Evolutionary conservation across 306 rosid species (phyloP), one percentile per base, ranked within the genome.

Genomic region (Comarum palustre): DNA sequence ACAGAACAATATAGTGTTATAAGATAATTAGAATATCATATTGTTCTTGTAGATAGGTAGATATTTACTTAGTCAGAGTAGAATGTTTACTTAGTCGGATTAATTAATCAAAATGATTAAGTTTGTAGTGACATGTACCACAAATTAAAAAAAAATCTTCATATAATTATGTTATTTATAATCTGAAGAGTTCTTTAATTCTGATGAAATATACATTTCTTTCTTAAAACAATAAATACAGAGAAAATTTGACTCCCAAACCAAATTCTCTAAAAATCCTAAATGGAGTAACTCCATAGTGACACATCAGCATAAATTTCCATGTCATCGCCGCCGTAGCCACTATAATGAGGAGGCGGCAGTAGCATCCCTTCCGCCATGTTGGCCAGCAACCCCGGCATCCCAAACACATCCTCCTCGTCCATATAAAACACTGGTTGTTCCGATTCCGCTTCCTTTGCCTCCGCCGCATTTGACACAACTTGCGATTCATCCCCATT

Each of bases 291-390:
- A 80, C 87, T 92, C 98, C 98, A 90, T 6, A 92, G 75, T 66
- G 92, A 82, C 76, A 92, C 76, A 36, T 90, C 92, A 80, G 75
- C 77, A 34, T 77, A 73, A 69, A 55, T 15, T 0, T 86, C 97
- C 85, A 62, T 25, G 82, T 84, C 88, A 77, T 80, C 86, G 31
- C 71, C 73, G 12, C 52, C 77, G 38, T 39, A 68, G 39, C 51
- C 76, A 68, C 54, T 59, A 20, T 61, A 71, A 31, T 83, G 88
- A 43, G 88, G 87, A 0, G 98, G 95, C 7, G 93, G 77, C 83
- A 83, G 22, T 24, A 82, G 51, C 90, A 86, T 84, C 77, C 81
- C 90, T 25, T 82, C 88, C 20, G 88, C 98, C 96, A 89, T 89
- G 29, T 81, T 77, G 50, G 82, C 77, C 48, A 93, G 79, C 78